Conservation (phyloP, 2,329 filamentous ascomycete species). For the Samsoniella hepiali region DNA sequence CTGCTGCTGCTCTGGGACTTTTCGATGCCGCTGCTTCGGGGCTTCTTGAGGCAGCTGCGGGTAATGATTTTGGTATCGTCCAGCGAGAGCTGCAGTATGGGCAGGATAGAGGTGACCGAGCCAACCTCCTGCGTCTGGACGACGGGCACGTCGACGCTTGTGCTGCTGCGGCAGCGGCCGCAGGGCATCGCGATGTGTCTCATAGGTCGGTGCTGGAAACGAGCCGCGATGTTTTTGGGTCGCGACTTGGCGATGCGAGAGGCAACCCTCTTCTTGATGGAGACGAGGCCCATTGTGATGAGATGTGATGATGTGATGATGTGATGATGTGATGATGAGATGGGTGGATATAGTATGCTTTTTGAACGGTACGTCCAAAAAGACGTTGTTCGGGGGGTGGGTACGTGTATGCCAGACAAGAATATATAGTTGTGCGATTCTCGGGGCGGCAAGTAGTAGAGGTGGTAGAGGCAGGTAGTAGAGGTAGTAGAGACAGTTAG, state of each 20-base stretch:
- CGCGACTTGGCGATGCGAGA: neutral
- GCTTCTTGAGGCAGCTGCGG: slow-evolving; percentile 11
- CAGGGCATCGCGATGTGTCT: neutral
- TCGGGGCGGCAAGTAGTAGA: too few relatives aligned
- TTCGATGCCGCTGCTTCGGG: too few relatives aligned
- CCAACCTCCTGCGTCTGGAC: too few relatives aligned
- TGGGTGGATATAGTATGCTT: too few relatives aligned
- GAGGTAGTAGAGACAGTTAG: too few relatives aligned
- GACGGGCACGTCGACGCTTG: too few relatives aligned
- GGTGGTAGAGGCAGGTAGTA: too few relatives aligned
- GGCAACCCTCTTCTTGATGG: neutral
- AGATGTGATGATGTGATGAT: too few relatives aligned
- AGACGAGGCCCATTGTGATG: neutral
- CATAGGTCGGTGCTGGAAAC: neutral
- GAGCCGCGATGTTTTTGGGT: neutral
- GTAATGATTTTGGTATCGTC: slow-evolving; percentile 4
- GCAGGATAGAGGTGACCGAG: neutral
- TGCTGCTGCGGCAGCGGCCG: neutral
- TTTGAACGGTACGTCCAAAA: neutral
- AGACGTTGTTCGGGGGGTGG: neutral
- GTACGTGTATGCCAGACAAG: too few relatives aligned
- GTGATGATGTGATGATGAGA: neutral
- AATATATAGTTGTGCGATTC: too few relatives aligned
- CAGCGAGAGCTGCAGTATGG: neutral
- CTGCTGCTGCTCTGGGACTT: too few relatives aligned